These are phyloP conservation scores for Coniella vitis DNA, from an alignment of 2,329 filamentous ascomycete genomes.

Conservation along the genomic window DNA sequence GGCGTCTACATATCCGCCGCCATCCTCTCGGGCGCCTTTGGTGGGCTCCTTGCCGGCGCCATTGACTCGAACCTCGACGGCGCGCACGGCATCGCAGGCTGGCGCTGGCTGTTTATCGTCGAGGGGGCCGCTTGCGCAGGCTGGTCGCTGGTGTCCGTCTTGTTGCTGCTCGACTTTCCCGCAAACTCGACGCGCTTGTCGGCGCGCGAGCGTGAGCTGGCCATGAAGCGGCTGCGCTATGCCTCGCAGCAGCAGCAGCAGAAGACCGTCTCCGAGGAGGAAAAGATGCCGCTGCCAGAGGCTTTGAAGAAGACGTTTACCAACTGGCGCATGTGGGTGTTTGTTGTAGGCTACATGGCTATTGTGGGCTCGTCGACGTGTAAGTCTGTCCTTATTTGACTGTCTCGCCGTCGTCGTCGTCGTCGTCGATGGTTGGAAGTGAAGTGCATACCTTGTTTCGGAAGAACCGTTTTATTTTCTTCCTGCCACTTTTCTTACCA, in stretches of 20 bases:
- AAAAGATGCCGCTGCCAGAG: conserved; percentile 38
- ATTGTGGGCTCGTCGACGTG: conserved; percentile 36
- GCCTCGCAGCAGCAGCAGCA: too few species aligned
- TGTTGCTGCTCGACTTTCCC: conserved; percentile 64
- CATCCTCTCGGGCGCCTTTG: conserved; percentile 30
- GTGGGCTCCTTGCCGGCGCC: conserved; percentile 46
- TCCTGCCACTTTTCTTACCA: too few species aligned
- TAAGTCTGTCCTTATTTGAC: too few species aligned
- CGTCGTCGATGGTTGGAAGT: too few species aligned
- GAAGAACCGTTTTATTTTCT: too few species aligned
- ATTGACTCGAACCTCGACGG: conserved; percentile 27
- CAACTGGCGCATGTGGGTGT: conserved; percentile 34
- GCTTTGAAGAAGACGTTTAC: conserved; percentile 25
- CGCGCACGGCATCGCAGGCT: conserved; percentile 29
- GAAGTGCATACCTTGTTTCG: too few species aligned
- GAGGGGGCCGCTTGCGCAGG: conserved; percentile 54
- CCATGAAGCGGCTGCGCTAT: conserved; percentile 49
- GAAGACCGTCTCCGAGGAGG: conserved; percentile 51
- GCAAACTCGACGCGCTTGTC: conserved; percentile 53
- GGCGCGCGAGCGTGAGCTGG: conserved; percentile 51
- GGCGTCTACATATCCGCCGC: conserved; percentile 17
- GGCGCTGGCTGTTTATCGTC: conserved; percentile 37
- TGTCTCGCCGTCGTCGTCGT: too few species aligned
- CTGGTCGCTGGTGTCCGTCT: conserved; percentile 48
- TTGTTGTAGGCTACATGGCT: conserved; percentile 35